Evolutionary conservation across 208 protist genomes (phyloP), one percentile per base, ranked within the genome.

Genomic region (Eutreptiella sp.): DNA sequence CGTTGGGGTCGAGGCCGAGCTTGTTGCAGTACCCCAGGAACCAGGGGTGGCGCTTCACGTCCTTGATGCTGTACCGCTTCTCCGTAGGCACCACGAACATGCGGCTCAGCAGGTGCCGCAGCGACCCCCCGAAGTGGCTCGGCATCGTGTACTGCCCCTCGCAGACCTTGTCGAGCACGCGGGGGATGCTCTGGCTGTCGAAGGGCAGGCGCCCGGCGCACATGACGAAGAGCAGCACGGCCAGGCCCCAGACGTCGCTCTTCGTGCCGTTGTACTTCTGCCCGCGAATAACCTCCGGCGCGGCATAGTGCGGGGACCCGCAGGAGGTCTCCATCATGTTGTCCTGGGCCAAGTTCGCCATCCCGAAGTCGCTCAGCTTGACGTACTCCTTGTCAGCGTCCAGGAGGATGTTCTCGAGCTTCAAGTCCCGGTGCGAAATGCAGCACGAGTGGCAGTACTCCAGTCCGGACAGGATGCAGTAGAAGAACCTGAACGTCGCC

Each of bases 361-460:
- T 24, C 31, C 58, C 58, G 27, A 65, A 65, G 14, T 65, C 58
- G 4, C 9, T 48, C 14, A 65, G 2, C 53, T 65, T 65, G 4
- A 55, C 46, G 43, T 80, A 63, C 23, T 48, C 45, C 9, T 1
- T 3, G 29, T 39, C 24, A 33, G 3, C 14, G 19, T 48, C 28
- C 36, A 65, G 58, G 11, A 65, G 58, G 2, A 48, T 4, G 39
- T 65, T 65, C 27, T 64, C 58, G 16, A 28, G 39, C 39, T 65
- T 65, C 4, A 65, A 16, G 32, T 65, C 58, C 16, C 58, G 58
- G 39, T 65, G 58, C 4, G 27, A 19, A 4, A 65, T 59, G 14
- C 28, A 26, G 5, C 29, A 3, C 7, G 3, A 19, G 24, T 55
- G 11, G 36, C 26, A 32, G 50, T 54, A 65, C 38, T 60, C 23